Percentiles rank a stretch among this genome's conserved stretches.
Evolutionary conservation across 176 grass and related monocot genomes (phyloP).

Genomic region (Alopecurus myosuroides): DNA sequence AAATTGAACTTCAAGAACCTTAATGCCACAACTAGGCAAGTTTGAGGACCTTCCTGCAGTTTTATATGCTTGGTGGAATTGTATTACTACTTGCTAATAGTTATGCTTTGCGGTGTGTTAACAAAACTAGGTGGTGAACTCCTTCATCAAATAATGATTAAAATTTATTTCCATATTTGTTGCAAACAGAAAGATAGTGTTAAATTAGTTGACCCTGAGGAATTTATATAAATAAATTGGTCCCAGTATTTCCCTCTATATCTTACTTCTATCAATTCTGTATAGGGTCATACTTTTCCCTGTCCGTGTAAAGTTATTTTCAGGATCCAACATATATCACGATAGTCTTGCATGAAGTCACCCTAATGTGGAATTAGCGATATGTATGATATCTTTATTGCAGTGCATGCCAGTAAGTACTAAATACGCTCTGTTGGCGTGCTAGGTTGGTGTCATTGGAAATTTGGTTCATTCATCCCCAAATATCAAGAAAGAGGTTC

Average conservation of each 20-base stretch:
- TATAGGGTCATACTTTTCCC: slow-evolving; percentile 15
- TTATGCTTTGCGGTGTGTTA: background rate
- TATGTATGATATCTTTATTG: slow-evolving; percentile 6
- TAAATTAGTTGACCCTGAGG: background rate
- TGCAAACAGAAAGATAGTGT: background rate
- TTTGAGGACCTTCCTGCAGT: background rate
- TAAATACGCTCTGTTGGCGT: slow-evolving; percentile 12
- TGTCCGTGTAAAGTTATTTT: background rate
- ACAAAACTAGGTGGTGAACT: background rate
- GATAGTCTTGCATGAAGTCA: background rate
- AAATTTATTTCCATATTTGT: background rate
- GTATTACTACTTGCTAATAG: background rate
- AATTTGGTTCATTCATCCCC: slow-evolving; percentile 99
- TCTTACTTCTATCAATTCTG: background rate
- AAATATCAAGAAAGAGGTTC: slow-evolving; percentile 99
- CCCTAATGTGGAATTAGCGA: background rate
- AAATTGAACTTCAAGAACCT: background rate
- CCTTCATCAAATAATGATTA: background rate
- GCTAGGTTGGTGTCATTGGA: slow-evolving; percentile 96
- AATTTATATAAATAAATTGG: slow-evolving; percentile 5
- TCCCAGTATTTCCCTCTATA: background rate
- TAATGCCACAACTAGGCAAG: background rate
- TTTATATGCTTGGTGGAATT: background rate
- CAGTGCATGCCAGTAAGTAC: slow-evolving; percentile 4
- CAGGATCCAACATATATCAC: background rate